A percentile compares a stretch with the other conserved stretches of the same genome.
Conservation (phyloP, 495 filamentous ascomycete genomes). For the Penicillium salamii region DNA sequence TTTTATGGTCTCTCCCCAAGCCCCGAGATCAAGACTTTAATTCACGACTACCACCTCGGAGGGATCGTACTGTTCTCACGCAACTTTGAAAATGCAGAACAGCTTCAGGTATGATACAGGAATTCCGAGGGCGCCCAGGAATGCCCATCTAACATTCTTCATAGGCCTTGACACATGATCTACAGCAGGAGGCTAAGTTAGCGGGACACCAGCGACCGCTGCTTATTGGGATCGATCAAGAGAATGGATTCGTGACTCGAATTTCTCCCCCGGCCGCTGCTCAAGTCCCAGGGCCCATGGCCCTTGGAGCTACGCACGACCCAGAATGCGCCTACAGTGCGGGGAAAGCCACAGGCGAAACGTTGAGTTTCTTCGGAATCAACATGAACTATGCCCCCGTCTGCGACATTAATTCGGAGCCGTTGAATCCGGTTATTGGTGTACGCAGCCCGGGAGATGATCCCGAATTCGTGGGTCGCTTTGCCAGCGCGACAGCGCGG, state of each 20-base stretch:
- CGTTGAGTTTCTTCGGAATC: slow-evolving; percentile 34
- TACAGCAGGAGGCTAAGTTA: slow-evolving; percentile 38
- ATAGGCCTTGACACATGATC: slow-evolving; percentile 34
- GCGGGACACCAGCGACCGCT: slow-evolving; percentile 41
- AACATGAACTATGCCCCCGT: slow-evolving; percentile 48
- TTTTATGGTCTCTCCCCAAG: slow-evolving; percentile 45
- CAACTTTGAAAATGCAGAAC: slow-evolving; percentile 39
- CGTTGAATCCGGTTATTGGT: slow-evolving; percentile 42
- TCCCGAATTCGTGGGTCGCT: slow-evolving; percentile 37
- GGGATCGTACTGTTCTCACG: slow-evolving; percentile 47
- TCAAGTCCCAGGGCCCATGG: slow-evolving; percentile 43
- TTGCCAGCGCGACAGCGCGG: slow-evolving; percentile 33
- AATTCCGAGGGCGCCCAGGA: too few relatives aligned
- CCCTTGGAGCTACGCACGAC: slow-evolving; percentile 38
- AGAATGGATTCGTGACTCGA: slow-evolving; percentile 43
- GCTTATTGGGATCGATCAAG: slow-evolving; percentile 45
- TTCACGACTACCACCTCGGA: slow-evolving; percentile 45
- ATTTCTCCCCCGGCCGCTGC: slow-evolving; percentile 43
- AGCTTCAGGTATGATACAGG: slow-evolving; percentile 33
- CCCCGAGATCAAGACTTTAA: slow-evolving; percentile 46
- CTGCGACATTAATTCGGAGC: slow-evolving; percentile 45
- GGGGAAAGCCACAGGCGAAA: slow-evolving; percentile 36
- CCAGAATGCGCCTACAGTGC: slow-evolving; percentile 37
- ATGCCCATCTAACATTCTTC: neutral
- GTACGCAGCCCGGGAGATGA: slow-evolving; percentile 42